Base-by-base conservation (phyloP, 139 green algal genomes). In the Chlamydomonas applanata region DNA sequence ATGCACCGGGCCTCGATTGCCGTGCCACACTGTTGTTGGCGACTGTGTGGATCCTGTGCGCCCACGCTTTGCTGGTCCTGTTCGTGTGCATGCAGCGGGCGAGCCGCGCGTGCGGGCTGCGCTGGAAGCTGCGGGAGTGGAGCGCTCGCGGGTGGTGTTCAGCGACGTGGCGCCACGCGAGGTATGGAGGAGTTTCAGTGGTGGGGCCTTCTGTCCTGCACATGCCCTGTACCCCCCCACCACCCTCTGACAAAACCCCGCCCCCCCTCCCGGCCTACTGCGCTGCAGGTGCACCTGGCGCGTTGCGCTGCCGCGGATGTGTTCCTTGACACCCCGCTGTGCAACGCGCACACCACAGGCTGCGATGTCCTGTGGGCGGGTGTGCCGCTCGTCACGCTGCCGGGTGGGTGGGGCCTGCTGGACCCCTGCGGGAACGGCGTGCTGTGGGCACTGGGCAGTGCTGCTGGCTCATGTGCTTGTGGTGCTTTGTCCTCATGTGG, bases 271-370 rank as follows among this genome's bases (percentile, higher is more conserved):
- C n/a, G n/a, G n/a, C n/a, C n/a, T n/a, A n/a, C n/a, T n/a, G n/a
- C n/a, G n/a, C n/a, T n/a, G n/a, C 40, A 89, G 20, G 20, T 91
- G 30, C 93, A 98, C 86, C 93, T 98, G 67, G 61, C 71, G 20
- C 88, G 93, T 60, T 87, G 69, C 64, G 88, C 81, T 11, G 77
- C 96, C n/a, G 93, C 91, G 16, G 93, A 98, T 74, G 85, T 97
- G 25, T 97, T 97, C 81, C 79, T 98, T 52, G 93, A 98, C 91
- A 98, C 93, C 1, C 91, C 93, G 1, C 69, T 90, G 17, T 97
- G 90, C 84, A 97, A 97, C 69, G 93, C 93, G 19, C 93, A 98
- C 91, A 98, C 93, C 57, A 97, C 90, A 13, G 93, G 88, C 24
- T 73, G 62, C 75, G 93, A 98, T 80, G 91, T 97, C 63, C 82